Conservation (phyloP, 805 yeast genomes). For the Cyberlindnera euphorbiiphila region DNA sequence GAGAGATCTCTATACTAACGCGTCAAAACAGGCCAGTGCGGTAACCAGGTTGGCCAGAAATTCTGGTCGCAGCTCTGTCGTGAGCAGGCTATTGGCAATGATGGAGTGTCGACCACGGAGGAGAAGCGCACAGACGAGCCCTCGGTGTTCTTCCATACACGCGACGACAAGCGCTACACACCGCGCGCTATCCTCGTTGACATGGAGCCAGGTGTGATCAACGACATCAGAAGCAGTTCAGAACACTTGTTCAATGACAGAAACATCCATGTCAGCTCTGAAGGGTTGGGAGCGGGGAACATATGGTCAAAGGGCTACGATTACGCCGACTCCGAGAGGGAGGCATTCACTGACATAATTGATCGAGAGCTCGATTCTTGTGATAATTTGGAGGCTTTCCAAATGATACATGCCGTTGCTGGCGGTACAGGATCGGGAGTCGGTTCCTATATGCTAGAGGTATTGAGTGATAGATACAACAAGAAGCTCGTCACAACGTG, state of each 20-base stretch:
- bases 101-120: conserved; percentile 29
- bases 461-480: conserved; percentile 72
- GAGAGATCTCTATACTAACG: conserved; percentile 31
- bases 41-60: conserved; percentile 90
- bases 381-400: conserved; percentile 87
- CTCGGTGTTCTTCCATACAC: conserved; percentile 75
- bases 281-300: conserved; percentile 93
- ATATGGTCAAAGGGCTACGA: conserved; percentile 92
- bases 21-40: conserved; percentile 65
- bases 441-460: conserved; percentile 78
- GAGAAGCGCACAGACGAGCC: conserved; percentile 62
- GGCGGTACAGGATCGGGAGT: conserved; percentile 99
- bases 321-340: conserved; percentile 65
- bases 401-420: conserved; percentile 88
- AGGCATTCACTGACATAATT: conserved; percentile 74
- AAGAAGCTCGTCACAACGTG: conserved; percentile 82
- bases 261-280: conserved; percentile 71
- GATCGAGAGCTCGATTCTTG: conserved; percentile 89
- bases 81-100: conserved; percentile 72
- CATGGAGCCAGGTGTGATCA: conserved; percentile 84
- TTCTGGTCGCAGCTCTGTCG: conserved; percentile 87
- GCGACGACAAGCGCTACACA: conserved; percentile 73
- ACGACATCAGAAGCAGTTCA: conserved; percentile 49
- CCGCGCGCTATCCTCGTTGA: conserved; percentile 87
- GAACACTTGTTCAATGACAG: conserved; percentile 77